Evolutionary conservation across 129 eudicot genomes (phyloP).

Genomic region (Arctium minus): DNA sequence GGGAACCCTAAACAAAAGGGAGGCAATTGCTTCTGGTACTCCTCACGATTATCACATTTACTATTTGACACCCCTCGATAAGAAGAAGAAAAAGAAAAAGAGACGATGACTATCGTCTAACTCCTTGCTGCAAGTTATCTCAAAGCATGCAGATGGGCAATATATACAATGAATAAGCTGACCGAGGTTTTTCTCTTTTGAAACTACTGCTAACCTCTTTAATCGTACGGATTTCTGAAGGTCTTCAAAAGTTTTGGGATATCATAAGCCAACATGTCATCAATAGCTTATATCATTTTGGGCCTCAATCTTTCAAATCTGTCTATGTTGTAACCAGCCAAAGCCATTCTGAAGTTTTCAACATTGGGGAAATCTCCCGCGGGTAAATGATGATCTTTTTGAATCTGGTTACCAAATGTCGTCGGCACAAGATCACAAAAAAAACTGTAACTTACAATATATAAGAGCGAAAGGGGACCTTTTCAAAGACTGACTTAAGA

Average conservation of each 20-base stretch:
- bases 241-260: conserved; percentile 81
- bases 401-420: conserved; percentile 45
- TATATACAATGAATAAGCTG: background rate
- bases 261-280: conserved; percentile 93
- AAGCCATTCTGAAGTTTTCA: conserved; percentile 59
- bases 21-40: conserved; percentile 8
- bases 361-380: conserved; percentile 87
- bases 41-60: conserved; percentile 15
- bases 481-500: conserved; percentile 59
- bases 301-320: conserved; percentile 78
- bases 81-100: background rate
- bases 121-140: background rate
- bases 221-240: conserved; percentile 83
- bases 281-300: conserved; percentile 73
- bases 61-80: conserved; percentile 14
- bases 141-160: conserved; percentile 8
- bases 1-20: conserved; percentile 8
- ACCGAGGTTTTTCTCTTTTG: background rate
- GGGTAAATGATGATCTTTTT: conserved; percentile 75
- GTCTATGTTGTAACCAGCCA: conserved; percentile 77
- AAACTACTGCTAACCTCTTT: conserved; percentile 13
- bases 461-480: conserved; percentile 43
- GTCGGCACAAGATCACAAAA: too few relatives aligned
- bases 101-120: conserved; percentile 15
- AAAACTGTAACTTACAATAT: background rate